Evolutionary conservation across 805 yeast species (phyloP).

Genomic region (Ogataea methylovora): DNA sequence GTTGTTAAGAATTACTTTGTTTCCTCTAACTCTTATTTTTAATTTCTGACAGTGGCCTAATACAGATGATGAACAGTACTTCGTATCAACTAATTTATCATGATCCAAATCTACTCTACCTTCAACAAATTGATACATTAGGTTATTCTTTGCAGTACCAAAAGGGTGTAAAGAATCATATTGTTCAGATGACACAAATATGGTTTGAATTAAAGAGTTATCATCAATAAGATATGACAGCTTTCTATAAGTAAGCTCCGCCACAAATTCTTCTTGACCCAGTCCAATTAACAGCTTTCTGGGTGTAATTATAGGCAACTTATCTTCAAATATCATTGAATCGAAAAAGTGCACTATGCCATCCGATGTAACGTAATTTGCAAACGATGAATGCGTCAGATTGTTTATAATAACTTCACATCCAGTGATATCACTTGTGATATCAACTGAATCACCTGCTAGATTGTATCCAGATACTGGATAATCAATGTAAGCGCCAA

Average conservation of each 20-base stretch:
- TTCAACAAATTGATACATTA: slow-evolving; percentile 60
- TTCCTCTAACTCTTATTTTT: slow-evolving; percentile 31
- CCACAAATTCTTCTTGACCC: slow-evolving; percentile 54
- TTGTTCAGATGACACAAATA: slow-evolving; percentile 42
- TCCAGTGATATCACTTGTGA: slow-evolving; percentile 24
- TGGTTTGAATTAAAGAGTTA: slow-evolving; percentile 41
- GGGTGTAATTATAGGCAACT: slow-evolving; percentile 36
- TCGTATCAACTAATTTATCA: slow-evolving; percentile 36
- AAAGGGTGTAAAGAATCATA: slow-evolving; percentile 25
- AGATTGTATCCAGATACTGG: slow-evolving; percentile 14
- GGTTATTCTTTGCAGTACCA: slow-evolving; percentile 21
- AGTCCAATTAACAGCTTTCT: slow-evolving; percentile 53
- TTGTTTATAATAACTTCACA: slow-evolving; percentile 27
- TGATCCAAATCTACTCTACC: slow-evolving; percentile 34
- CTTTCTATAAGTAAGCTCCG: slow-evolving; percentile 59
- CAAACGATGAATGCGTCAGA: slow-evolving; percentile 20
- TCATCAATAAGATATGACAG: slow-evolving; percentile 52
- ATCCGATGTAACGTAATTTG: slow-evolving; percentile 37
- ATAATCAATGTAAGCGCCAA: slow-evolving; percentile 33
- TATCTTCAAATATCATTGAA: slow-evolving; percentile 14
- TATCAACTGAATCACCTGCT: slow-evolving; percentile 16
- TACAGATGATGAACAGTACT: slow-evolving; percentile 44
- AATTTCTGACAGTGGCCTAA: slow-evolving; percentile 63
- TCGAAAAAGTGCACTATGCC: slow-evolving; percentile 46
- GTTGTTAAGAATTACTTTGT: slow-evolving; percentile 42